A percentile compares a stretch with the other conserved stretches of the same genome.
Conservation (phyloP, 805 yeast genomes). For the Zygoascus biomembranicola region DNA sequence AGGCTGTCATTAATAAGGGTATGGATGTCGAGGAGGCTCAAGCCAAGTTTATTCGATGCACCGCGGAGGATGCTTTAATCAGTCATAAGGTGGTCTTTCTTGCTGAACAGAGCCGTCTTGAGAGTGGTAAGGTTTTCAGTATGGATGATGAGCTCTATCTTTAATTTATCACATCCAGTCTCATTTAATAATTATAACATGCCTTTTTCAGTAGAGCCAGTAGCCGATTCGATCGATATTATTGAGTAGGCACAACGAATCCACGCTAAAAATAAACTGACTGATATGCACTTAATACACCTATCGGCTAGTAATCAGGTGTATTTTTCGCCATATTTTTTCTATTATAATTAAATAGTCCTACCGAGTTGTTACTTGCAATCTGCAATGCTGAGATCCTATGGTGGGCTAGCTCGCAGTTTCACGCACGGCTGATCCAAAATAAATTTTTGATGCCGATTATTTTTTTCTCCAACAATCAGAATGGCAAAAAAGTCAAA, state of each 20-base stretch:
- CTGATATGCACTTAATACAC: no score
- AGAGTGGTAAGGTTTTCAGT: slow-evolving; percentile 4
- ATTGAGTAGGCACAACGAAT: no score
- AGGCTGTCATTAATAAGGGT: slow-evolving; percentile 11
- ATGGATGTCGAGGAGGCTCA: slow-evolving; percentile 15
- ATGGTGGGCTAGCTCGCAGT: no score
- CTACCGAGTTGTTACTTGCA: no score
- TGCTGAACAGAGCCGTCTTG: slow-evolving; percentile 19
- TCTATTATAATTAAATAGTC: no score
- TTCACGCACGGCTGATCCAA: slow-evolving; percentile 1
- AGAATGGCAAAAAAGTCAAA: slow-evolving; percentile 7
- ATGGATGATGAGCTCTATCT: slow-evolving; percentile 2
- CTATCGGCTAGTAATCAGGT: no score
- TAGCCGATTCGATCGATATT: no score
- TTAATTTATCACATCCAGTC: background rate
- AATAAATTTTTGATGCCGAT: background rate
- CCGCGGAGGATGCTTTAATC: slow-evolving; percentile 19
- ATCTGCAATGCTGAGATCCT: no score
- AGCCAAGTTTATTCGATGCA: slow-evolving; percentile 13
- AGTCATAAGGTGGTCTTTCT: slow-evolving; percentile 20
- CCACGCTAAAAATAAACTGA: no score
- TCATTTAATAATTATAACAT: no score
- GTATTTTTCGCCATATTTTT: no score
- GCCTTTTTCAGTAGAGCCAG: no score
- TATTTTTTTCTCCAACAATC: background rate